Evolutionary conservation across 1,139 yeast species (phyloP).

Genomic region (Yamadazyma siamensis): DNA sequence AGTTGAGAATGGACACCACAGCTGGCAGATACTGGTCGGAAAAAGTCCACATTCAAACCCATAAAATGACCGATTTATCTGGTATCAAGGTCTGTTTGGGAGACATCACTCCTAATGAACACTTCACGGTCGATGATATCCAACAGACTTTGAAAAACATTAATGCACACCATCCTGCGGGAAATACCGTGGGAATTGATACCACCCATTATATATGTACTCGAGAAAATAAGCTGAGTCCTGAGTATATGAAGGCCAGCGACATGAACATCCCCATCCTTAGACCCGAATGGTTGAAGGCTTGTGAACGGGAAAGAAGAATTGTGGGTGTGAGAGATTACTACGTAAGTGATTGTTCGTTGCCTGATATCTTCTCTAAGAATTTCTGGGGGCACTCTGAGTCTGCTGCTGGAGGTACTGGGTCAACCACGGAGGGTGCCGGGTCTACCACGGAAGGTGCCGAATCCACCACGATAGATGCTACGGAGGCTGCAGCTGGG

Average conservation of each 20-base stretch:
- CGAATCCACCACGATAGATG: too few species aligned
- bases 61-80: constrained; percentile 91
- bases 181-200: constrained; percentile 72
- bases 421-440: too few species aligned
- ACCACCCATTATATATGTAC: constrained; percentile 94
- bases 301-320: constrained; percentile 86
- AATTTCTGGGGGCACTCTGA: constrained; percentile 34
- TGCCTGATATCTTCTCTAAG: constrained; percentile 45
- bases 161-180: constrained; percentile 75
- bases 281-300: constrained; percentile 95
- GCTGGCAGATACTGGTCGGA: constrained; percentile 83
- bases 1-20: constrained; percentile 77
- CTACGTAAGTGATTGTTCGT: constrained; percentile 53
- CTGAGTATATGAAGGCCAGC: constrained; percentile 73
- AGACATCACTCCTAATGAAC: constrained; percentile 61
- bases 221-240: constrained; percentile 50
- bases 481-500: not conserved
- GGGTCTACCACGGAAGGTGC: too few species aligned
- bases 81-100: constrained; percentile 95
- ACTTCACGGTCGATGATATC: constrained; percentile 59
- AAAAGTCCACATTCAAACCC: constrained; percentile 69
- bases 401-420: too few species aligned
- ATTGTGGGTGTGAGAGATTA: constrained; percentile 91
- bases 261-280: constrained; percentile 90
- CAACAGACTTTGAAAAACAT: constrained; percentile 60